These are phyloP conservation scores for Trametes pubescens DNA, from an alignment of 1,284 basidiomycete species.

Conservation along the genomic window DNA sequence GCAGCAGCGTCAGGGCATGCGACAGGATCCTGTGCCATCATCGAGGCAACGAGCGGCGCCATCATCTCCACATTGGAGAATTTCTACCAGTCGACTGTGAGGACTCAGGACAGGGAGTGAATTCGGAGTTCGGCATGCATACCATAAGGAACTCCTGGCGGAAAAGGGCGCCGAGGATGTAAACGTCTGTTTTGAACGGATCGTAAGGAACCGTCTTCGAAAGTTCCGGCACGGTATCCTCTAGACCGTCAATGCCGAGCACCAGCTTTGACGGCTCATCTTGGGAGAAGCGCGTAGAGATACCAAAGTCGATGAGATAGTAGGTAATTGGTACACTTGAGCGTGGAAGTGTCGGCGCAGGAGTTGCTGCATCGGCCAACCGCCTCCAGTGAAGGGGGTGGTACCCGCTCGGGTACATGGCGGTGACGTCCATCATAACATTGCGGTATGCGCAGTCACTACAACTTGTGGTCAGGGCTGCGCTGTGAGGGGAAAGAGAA, in stretches of 20 bases:
- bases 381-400: background rate
- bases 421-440: constrained; percentile 38
- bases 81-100: constrained; percentile 19
- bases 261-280: constrained; percentile 11
- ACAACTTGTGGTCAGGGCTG: too few relatives aligned
- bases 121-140: background rate
- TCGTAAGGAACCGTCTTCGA: constrained; percentile 36
- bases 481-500: too few relatives aligned
- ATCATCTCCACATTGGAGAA: constrained; percentile 10
- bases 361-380: background rate
- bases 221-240: constrained; percentile 38
- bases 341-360: background rate
- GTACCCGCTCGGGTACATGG: constrained; percentile 24
- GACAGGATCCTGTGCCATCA: background rate
- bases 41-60: background rate
- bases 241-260: constrained; percentile 26
- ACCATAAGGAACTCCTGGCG: background rate
- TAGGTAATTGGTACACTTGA: constrained; percentile 29
- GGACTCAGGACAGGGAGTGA: background rate
- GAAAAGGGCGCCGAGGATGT: constrained; percentile 6
- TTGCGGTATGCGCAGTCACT: constrained; percentile 23
- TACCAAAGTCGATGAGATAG: constrained; percentile 41
- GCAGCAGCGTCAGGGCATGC: background rate
- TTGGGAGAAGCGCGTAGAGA: constrained; percentile 30
- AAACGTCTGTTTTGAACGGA: constrained; percentile 38